Evolutionary conservation across 2,329 filamentous ascomycete species (phyloP).

Genomic region (Claviceps africana): DNA sequence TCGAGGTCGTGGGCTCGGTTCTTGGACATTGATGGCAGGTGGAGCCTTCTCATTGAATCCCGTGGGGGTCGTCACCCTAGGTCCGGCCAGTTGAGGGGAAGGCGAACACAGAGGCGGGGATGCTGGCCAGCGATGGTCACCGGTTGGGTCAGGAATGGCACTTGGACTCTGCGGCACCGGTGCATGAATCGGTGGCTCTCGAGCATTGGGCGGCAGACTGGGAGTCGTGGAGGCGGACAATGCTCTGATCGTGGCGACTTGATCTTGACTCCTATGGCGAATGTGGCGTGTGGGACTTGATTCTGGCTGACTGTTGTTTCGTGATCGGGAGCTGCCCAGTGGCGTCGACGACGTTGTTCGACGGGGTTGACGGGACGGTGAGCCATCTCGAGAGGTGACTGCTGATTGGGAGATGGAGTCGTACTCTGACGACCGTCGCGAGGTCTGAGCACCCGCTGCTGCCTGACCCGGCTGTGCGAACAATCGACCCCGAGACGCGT

Average conservation of each 20-base stretch:
- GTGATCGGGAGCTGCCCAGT: slow-evolving; percentile 35
- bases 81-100: slow-evolving; percentile 43
- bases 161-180: slow-evolving; percentile 50
- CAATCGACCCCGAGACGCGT: slow-evolving; percentile 1
- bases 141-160: slow-evolving; percentile 33
- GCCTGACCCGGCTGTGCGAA: slow-evolving; percentile 7
- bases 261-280: slow-evolving; percentile 40
- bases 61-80: slow-evolving; percentile 25
- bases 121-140: slow-evolving; percentile 58
- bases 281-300: slow-evolving; percentile 44
- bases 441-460: slow-evolving; percentile 16
- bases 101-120: slow-evolving; percentile 68
- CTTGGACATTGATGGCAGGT: slow-evolving; percentile 39
- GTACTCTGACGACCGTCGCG: slow-evolving; percentile 23
- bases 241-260: slow-evolving; percentile 49
- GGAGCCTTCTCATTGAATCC: slow-evolving; percentile 36
- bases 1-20: slow-evolving; percentile 32
- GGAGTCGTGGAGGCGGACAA: slow-evolving; percentile 57
- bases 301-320: slow-evolving; percentile 52
- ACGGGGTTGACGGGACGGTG: slow-evolving; percentile 27
- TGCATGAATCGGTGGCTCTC: slow-evolving; percentile 48
- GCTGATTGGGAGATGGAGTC: slow-evolving; percentile 24
- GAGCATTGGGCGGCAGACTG: slow-evolving; percentile 43
- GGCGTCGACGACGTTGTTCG: slow-evolving; percentile 22
- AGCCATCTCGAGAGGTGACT: slow-evolving; percentile 30